Evolutionary conservation across 2,329 filamentous ascomycete species (phyloP), one percentile per base, ranked within the genome.

Genomic region (Sporothrix variecibatus): DNA sequence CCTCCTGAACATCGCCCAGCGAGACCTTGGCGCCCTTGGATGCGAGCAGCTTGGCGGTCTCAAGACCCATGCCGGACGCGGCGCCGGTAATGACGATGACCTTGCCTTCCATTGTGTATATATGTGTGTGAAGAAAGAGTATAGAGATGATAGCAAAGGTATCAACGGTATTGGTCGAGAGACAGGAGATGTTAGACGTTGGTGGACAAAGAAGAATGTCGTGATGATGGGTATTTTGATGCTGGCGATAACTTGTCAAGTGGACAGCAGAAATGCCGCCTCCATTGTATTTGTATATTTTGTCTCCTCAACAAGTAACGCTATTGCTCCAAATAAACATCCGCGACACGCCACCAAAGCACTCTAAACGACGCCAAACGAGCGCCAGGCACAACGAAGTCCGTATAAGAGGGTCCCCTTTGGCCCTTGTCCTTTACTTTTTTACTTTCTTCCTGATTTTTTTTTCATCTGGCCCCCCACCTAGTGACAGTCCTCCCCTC

Each of bases 81-180:
- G 83, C 82, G 34, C 86, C 86, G 12, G 85, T 86, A 56, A 87
- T 78, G 73, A 82, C 83, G 75, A 85, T 82, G 60, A 86, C 81
- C 80, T 84, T 86, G 76, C 70, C 74, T 12, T 67, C 31, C 49
- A 71, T 58, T 20, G 31, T 58, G 49, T 23, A 28, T 38, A 23
- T 71, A 28, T 26, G 40, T 28, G 62, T 26, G 62, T 26, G 34
- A 11, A 7, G 34, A 15, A 8, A 3, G 28, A 62, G 31, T 15
- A 34, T 6, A 20, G 3, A 34, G 1, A 62, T 31, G 58, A 7
- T 17, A n/a, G 31, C 53, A 28, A 38, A n/a, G 28, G 20, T 3
- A 17, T 38, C 5, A 38, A 58, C 2, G 28, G 28, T 12, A 3
- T 4, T 62, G 58, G 12, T 20, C 2, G 28, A 20, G 58, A 20